Conservation (phyloP, 2,329 filamentous ascomycete species). For the Metarhizium anisopliae region DNA sequence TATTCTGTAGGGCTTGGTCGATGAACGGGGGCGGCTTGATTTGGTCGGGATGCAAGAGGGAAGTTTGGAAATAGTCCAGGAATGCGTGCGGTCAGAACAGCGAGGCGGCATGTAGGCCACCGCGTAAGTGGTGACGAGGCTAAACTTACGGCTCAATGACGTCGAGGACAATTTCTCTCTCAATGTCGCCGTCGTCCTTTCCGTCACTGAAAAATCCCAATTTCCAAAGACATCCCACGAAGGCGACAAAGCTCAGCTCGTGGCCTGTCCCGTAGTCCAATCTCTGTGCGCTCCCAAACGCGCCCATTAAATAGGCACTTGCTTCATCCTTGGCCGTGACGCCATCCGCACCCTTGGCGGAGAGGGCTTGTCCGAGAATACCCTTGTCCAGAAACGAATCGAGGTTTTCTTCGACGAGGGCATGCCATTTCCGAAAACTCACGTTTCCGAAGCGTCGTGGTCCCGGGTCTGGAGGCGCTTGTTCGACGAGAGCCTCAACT, state of each 20-base stretch:
- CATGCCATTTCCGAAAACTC: slow-evolving; percentile 79
- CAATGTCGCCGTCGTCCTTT: slow-evolving; percentile 43
- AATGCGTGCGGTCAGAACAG: too few species aligned
- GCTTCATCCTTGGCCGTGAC: slow-evolving; percentile 57
- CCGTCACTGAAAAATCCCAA: slow-evolving; percentile 65
- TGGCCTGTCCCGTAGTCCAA: slow-evolving; percentile 96
- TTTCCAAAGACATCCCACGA: slow-evolving; percentile 86
- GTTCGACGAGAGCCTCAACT: slow-evolving; percentile 59
- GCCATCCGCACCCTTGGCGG: slow-evolving; percentile 14
- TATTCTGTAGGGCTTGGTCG: not conserved
- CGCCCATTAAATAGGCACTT: slow-evolving; percentile 68
- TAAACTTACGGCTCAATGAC: slow-evolving; percentile 64
- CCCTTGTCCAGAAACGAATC: slow-evolving; percentile 24
- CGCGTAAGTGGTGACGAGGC: not conserved
- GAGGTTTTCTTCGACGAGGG: slow-evolving; percentile 53
- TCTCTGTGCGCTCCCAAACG: slow-evolving; percentile 80
- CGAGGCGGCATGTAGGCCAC: too few species aligned
- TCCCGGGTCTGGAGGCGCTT: slow-evolving; percentile 75
- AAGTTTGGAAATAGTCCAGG: too few species aligned
- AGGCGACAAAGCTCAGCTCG: slow-evolving; percentile 89
- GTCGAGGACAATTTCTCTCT: slow-evolving; percentile 72
- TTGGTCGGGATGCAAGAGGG: too few species aligned
- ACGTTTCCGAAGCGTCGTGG: slow-evolving; percentile 87
- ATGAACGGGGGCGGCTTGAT: not conserved
- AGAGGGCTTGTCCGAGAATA: slow-evolving; percentile 19